These are phyloP conservation scores for Rhizoctonia solani DNA, from an alignment of 1,284 basidiomycete species.

Conservation along the genomic window DNA sequence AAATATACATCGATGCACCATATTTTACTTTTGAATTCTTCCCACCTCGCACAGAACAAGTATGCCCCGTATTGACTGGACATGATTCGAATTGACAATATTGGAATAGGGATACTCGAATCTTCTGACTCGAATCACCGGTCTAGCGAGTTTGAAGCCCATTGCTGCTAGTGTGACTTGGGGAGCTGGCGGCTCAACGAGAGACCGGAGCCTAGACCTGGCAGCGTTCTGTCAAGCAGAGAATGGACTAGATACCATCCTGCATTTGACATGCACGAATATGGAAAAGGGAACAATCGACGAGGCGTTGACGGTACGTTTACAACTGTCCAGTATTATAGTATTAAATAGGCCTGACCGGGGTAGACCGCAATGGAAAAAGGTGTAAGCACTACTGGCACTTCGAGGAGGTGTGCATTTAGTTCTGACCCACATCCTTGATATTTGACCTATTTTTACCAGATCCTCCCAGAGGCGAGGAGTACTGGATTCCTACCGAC, in stretches of 20 bases:
- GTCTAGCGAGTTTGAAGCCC: constrained; percentile 70
- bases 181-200: constrained; percentile 96
- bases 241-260: constrained; percentile 77
- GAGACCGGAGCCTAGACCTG: constrained; percentile 85
- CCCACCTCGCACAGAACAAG: constrained; percentile 89
- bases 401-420: constrained; percentile 74
- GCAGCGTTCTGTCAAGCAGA: constrained; percentile 72
- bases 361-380: constrained; percentile 74
- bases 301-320: constrained; percentile 72
- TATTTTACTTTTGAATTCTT: constrained; percentile 96
- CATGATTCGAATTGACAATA: constrained; percentile 34
- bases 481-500: constrained; percentile 89
- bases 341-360: background rate
- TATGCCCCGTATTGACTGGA: constrained; percentile 44
- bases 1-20: constrained; percentile 53
- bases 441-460: constrained; percentile 18
- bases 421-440: background rate
- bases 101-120: constrained; percentile 76
- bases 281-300: constrained; percentile 90
- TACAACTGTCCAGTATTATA: background rate
- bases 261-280: constrained; percentile 98
- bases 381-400: constrained; percentile 91
- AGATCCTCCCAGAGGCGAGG: constrained; percentile 92
- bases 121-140: constrained; percentile 76
- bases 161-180: constrained; percentile 89